A percentile compares a stretch with the other conserved stretches of the same genome.
These are phyloP conservation scores for Anthracocystis panici-leucophaei DNA, from an alignment of 1,284 basidiomycete species.

Conservation along the genomic window DNA sequence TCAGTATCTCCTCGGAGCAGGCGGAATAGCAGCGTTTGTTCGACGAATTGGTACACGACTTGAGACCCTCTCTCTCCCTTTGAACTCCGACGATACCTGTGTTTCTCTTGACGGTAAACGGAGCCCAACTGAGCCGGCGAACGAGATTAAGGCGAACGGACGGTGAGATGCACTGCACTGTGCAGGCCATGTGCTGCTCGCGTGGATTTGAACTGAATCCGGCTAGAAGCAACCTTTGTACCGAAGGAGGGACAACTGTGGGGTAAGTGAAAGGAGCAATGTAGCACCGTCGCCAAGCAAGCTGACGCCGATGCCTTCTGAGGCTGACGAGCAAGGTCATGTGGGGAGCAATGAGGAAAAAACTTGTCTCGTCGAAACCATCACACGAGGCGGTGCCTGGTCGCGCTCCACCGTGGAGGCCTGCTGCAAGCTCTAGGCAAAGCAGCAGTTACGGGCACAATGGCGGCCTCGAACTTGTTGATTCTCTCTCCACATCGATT, in stretches of 20 bases:
- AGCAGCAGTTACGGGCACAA: neutral
- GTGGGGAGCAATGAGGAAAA: neutral
- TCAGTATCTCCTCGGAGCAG: neutral
- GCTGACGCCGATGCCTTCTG: neutral
- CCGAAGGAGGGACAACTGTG: constrained; percentile 7
- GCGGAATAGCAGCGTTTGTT: neutral
- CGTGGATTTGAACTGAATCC: constrained; percentile 11
- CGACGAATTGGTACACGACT: neutral
- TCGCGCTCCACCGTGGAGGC: neutral
- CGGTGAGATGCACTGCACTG: neutral
- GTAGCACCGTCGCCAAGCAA: neutral
- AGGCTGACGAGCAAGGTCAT: constrained; percentile 14
- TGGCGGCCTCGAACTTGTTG: neutral
- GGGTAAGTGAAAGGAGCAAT: neutral
- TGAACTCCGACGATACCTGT: neutral
- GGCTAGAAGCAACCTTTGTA: constrained; percentile 3
- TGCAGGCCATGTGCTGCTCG: constrained; percentile 17
- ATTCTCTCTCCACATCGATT: neutral
- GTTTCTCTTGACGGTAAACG: constrained; percentile 1
- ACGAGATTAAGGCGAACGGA: neutral
- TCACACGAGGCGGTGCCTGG: neutral
- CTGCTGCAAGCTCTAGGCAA: too few species aligned
- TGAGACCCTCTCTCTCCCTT: neutral
- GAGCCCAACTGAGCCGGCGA: constrained; percentile 9
- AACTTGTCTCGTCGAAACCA: neutral